Percentiles rank a stretch among this genome's conserved stretches.
Conservation (phyloP, 176 grass and related monocot genomes). For the Juncus inflexus region DNA sequence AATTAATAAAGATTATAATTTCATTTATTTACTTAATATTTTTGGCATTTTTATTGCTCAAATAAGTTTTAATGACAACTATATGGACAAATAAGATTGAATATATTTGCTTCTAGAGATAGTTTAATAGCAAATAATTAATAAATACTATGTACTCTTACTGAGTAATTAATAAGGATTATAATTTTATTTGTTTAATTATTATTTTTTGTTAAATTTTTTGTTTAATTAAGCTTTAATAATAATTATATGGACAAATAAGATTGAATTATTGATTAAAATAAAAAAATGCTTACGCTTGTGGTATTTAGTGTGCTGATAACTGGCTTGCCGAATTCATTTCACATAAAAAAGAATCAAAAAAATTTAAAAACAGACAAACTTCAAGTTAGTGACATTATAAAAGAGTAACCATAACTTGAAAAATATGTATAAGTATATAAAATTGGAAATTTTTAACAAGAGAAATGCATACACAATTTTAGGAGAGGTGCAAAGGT, state of each 20-base stretch:
- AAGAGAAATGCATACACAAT: conserved; percentile 78
- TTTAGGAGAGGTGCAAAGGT: conserved; percentile 99
- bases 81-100: conserved; percentile 16
- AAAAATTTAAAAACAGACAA: neutral
- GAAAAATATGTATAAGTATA: neutral
- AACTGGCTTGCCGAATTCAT: conserved; percentile 59
- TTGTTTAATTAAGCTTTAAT: too few relatives aligned
- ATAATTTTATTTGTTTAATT: too few relatives aligned
- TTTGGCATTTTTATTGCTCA: too few relatives aligned
- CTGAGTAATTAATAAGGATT: neutral
- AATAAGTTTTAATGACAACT: too few relatives aligned
- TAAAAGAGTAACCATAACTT: conserved; percentile 2
- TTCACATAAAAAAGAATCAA: conserved; percentile 2
- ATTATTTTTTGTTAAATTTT: too few relatives aligned
- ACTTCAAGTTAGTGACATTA: neutral
- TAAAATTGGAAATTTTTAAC: neutral
- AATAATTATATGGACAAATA: too few relatives aligned
- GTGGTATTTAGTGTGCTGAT: conserved; percentile 99
- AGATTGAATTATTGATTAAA: neutral
- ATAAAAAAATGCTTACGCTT: conserved; percentile 64
- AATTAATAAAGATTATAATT: too few relatives aligned
- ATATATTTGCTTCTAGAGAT: too few relatives aligned
- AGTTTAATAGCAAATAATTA: too few relatives aligned
- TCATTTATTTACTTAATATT: too few relatives aligned
- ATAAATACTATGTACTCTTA: neutral